Base-by-base conservation (phyloP, 345 rosid species). In the Rubroshorea leprosula region DNA sequence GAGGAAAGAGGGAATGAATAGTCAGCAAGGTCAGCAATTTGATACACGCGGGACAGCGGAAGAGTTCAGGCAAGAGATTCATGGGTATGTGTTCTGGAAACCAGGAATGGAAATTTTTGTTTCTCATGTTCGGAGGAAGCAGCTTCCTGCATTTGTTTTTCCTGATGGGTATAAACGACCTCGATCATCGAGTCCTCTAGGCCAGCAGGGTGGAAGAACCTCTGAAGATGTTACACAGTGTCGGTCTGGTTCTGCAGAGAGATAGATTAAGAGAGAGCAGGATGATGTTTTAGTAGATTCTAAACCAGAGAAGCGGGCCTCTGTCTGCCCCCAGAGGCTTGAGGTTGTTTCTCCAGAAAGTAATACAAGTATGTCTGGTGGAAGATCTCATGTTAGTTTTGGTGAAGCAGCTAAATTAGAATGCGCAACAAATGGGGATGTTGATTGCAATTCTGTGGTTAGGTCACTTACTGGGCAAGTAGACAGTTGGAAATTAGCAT, bases 1-100 rank as follows among this genome's bases (percentile, higher is more conserved):
- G 63, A 79, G 83, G 77, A 80, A 78, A 67, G 83, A 80, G 71
- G 86, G 80, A 64, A 65, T 66, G 47, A 74, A 62, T 51, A 73
- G 84, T 60, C 89, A 79, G 66, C 87, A 86, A 52, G 77, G 85
- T 67, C 89, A 86, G 50, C 89, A 80, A 65, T 86, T 86, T 72
- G 93, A 86, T 73, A 80, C 83, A 63, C 81, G 89, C 10, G 74
- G 73, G 44, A 80, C 93, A 0, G 87, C 83, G 6, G 85, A 83
- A 21, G 81, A 80, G 72, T 86, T 86, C 63, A 78, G 79, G 65
- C 80, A 77, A 61, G 84, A 72, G 38, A 74, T 86, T 55, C 69
- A 61, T 64, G 74, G 70, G 85, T 79, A 80, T 62, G 31, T 68
- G 78, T 77, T 75, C 57, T 77, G 87, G 93, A 86, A 86, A 64